Evolutionary conservation across 306 rosid species (phyloP).

Genomic region (Ammopiptanthus mongolicus): DNA sequence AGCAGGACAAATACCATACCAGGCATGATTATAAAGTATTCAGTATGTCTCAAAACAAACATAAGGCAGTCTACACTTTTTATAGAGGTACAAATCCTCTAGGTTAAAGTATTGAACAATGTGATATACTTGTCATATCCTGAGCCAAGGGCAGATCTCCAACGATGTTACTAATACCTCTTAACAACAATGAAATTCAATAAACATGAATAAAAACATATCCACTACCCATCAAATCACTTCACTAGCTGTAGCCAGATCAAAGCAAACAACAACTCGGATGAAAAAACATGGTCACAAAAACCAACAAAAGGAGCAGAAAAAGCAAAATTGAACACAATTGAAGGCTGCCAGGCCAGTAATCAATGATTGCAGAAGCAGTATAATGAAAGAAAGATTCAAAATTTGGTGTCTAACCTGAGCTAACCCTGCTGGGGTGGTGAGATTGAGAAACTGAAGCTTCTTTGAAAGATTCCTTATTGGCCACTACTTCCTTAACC

Average conservation of each 20-base stretch:
- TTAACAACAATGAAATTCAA: constrained; percentile 25
- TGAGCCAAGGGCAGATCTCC: constrained; percentile 43
- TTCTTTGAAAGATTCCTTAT: constrained; percentile 72
- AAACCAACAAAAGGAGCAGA: not conserved
- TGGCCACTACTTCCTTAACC: constrained; percentile 58
- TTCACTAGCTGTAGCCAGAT: constrained; percentile 40
- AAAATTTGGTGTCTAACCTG: constrained; percentile 45
- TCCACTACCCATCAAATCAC: constrained; percentile 21
- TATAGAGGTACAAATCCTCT: not conserved
- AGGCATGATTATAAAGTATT: not conserved
- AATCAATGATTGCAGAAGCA: constrained; percentile 13
- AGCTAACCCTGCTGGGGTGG: constrained; percentile 57
- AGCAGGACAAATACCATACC: not conserved
- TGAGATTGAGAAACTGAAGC: constrained; percentile 68
- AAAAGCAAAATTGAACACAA: constrained; percentile 36
- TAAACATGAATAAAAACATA: not conserved
- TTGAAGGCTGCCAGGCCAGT: constrained; percentile 17
- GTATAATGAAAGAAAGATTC: not conserved
- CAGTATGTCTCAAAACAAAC: constrained; percentile 20
- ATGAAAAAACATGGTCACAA: constrained; percentile 19
- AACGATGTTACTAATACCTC: constrained; percentile 11
- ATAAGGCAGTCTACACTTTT: constrained; percentile 13
- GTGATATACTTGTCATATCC: constrained; percentile 6
- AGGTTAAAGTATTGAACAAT: constrained; percentile 23
- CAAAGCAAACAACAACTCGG: constrained; percentile 31